These are phyloP conservation scores for Mycena alexandri DNA, from an alignment of 768 basidiomycete genomes.

Conservation along the genomic window DNA sequence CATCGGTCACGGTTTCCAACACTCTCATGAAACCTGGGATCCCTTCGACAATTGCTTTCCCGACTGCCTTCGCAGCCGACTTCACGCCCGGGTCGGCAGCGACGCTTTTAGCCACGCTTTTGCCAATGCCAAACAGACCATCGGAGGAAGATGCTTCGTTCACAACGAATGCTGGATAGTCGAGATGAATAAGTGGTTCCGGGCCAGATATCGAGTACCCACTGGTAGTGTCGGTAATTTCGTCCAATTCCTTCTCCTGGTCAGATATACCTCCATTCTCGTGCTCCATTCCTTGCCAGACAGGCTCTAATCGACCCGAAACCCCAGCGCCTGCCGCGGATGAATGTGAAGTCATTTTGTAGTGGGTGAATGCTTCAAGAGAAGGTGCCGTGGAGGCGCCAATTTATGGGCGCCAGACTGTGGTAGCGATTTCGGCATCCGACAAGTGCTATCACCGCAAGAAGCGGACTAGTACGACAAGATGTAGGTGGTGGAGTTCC, in stretches of 20 bases:
- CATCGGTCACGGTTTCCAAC: constrained; percentile 21
- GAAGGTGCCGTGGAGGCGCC: too few species aligned
- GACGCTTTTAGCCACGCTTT: background rate
- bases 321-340: too few species aligned
- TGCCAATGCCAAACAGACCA: constrained; percentile 13
- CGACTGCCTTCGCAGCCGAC: constrained; percentile 17
- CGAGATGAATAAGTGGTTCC: background rate
- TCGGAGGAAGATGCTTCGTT: constrained; percentile 14
- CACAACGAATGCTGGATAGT: background rate
- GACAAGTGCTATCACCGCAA: too few species aligned
- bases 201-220: background rate
- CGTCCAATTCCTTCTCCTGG: constrained; percentile 16
- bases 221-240: constrained; percentile 24
- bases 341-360: too few species aligned
- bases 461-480: too few species aligned
- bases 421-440: too few species aligned
- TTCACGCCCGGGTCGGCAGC: constrained; percentile 6
- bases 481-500: too few species aligned
- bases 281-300: too few species aligned
- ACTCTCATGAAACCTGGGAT: constrained; percentile 28
- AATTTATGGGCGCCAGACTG: too few species aligned
- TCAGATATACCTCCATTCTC: constrained; percentile 1
- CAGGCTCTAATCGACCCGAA: too few species aligned
- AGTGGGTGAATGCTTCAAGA: too few species aligned
- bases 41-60: constrained; percentile 27